These are phyloP conservation scores for Cylindrodendrum hubeiense DNA, from an alignment of 2,329 filamentous ascomycete species.

Conservation along the genomic window DNA sequence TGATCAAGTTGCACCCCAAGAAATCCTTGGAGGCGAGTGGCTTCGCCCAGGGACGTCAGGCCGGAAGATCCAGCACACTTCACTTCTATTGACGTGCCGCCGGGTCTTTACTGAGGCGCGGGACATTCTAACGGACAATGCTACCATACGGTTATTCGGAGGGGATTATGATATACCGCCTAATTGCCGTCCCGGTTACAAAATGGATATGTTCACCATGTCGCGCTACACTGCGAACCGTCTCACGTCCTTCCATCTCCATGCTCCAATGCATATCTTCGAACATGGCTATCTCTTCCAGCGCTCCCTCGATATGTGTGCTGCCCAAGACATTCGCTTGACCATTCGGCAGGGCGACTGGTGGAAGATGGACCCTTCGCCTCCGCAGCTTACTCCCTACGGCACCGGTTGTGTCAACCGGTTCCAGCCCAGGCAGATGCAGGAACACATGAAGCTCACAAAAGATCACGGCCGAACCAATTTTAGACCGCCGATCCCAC, in stretches of 20 bases:
- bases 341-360: conserved; percentile 18
- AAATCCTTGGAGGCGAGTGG: background rate
- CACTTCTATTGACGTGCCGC: conserved; percentile 23
- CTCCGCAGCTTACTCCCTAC: conserved; percentile 23
- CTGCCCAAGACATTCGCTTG: conserved; percentile 20
- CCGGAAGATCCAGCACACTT: conserved; percentile 15
- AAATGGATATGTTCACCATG: conserved; percentile 9
- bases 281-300: conserved; percentile 13
- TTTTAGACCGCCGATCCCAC: conserved; percentile 13
- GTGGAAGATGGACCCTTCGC: background rate
- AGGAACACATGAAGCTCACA: conserved; percentile 24
- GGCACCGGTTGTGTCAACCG: conserved; percentile 11
- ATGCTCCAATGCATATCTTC: background rate
- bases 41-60: conserved; percentile 6
- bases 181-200: background rate
- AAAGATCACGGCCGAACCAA: background rate
- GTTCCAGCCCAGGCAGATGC: background rate
- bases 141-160: conserved; percentile 14
- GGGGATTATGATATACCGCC: background rate
- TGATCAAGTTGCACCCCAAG: background rate
- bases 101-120: conserved; percentile 23
- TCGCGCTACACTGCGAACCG: conserved; percentile 28
- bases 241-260: conserved; percentile 21
- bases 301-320: conserved; percentile 18
- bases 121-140: conserved; percentile 22